Conservation (phyloP, 2,329 filamentous ascomycete species). For the Paracoccidioides brasiliensis region DNA sequence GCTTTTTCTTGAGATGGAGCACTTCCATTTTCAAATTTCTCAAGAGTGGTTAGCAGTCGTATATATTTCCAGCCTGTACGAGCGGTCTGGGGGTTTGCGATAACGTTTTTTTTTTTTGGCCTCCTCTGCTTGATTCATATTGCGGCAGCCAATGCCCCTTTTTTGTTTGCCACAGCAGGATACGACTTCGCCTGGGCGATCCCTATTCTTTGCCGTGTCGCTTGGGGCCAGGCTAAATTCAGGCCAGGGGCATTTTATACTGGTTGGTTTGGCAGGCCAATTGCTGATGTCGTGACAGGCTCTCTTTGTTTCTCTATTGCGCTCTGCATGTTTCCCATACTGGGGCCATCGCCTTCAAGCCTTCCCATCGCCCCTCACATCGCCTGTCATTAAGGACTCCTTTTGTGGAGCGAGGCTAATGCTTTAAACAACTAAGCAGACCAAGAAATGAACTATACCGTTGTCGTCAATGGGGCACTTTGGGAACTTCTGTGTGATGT, state of each 20-base stretch:
- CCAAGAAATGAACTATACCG: slow-evolving; percentile 48
- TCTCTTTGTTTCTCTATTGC: slow-evolving; percentile 45
- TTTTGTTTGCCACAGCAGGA: slow-evolving; percentile 46
- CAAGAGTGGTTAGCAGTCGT: slow-evolving; percentile 42
- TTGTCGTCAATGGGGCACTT: slow-evolving; percentile 47
- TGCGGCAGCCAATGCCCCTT: slow-evolving; percentile 46
- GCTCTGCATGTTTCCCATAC: slow-evolving; percentile 46
- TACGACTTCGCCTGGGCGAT: slow-evolving; percentile 49
- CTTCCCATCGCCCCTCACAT: neutral
- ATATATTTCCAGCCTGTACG: slow-evolving; percentile 47
- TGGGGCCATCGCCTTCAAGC: slow-evolving; percentile 40
- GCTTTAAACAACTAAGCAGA: slow-evolving; percentile 15
- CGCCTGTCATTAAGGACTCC: slow-evolving; percentile 1
- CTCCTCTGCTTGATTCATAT: slow-evolving; percentile 45
- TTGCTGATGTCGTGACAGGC: slow-evolving; percentile 40
- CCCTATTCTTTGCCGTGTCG: slow-evolving; percentile 45
- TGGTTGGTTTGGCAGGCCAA: slow-evolving; percentile 38
- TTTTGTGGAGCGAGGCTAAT: slow-evolving; percentile 3
- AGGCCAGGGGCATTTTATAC: slow-evolving; percentile 48
- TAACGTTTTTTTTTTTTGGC: slow-evolving; percentile 41
- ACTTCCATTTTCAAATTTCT: slow-evolving; percentile 46
- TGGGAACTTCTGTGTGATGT: slow-evolving; percentile 40
- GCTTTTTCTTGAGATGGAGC: slow-evolving; percentile 51
- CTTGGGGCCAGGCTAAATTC: slow-evolving; percentile 47
- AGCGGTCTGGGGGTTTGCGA: slow-evolving; percentile 42